phyloP scores from a whole-genome alignment of 2,329 filamentous ascomycete species.

The Cytospora piceae region DNA sequence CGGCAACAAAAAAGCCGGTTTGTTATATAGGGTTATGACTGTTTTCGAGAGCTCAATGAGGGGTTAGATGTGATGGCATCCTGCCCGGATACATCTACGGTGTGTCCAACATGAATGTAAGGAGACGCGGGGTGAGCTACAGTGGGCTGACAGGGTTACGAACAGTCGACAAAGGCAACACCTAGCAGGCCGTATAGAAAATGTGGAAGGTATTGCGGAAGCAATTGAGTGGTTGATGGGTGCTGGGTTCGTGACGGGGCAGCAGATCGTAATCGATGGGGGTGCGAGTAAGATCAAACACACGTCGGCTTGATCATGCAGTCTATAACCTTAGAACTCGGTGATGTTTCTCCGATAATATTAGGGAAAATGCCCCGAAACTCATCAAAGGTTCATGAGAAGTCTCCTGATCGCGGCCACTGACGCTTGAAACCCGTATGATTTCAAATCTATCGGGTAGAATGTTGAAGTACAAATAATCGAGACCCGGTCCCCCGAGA shows the following conservation, averaged over 20 bases:
- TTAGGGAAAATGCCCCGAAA: not conserved
- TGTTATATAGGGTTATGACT: slow-evolving; percentile 44
- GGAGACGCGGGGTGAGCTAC: slow-evolving; percentile 43
- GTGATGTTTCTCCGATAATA: not conserved
- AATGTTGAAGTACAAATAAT: slow-evolving; percentile 15
- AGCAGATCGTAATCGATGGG: slow-evolving; percentile 37
- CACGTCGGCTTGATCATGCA: slow-evolving; percentile 20
- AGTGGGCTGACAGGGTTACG: slow-evolving; percentile 43
- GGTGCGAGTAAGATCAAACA: slow-evolving; percentile 37
- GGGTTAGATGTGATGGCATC: slow-evolving; percentile 45
- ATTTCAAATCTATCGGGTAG: slow-evolving; percentile 7
- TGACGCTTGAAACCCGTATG: not conserved
- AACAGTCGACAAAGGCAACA: slow-evolving; percentile 48
- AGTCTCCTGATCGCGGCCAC: not conserved
- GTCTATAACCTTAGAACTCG: not conserved
- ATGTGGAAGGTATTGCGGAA: slow-evolving; percentile 49
- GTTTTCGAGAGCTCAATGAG: slow-evolving; percentile 39
- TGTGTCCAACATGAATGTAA: slow-evolving; percentile 48
- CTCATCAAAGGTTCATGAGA: not conserved
- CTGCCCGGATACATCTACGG: slow-evolving; percentile 49
- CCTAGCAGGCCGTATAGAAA: slow-evolving; percentile 48
- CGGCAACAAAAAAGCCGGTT: too few species aligned
- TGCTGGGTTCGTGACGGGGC: slow-evolving; percentile 38
- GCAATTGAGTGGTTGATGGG: slow-evolving; percentile 44
- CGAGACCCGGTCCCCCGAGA: not conserved